Evolutionary conservation across 805 yeast species (phyloP), one percentile per base, ranked within the genome.

Genomic region (Blastobotrys americana): DNA sequence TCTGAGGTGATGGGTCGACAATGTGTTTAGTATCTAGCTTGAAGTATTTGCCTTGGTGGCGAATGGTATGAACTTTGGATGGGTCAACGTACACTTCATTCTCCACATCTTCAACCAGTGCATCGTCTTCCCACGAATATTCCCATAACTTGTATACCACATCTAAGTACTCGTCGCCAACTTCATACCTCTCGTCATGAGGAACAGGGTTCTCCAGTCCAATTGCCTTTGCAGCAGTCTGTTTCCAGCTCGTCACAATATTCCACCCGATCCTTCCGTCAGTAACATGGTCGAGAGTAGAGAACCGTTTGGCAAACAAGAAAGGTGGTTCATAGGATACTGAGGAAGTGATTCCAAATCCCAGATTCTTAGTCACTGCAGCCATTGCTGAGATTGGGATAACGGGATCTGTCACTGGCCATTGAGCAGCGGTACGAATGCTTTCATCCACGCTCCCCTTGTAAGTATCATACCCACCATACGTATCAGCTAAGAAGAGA

Each of bases 251-350:
- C 5, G 71, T 63, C 27, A 70, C 73, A 10, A 70, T 63, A 50
- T 70, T 70, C 74, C 74, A 70, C n/a, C 74, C 74, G 41, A 70
- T 54, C 48, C 74, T 58, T 4, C 74, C 74, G 6, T 57, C 56
- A 6, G 70, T 61, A 35, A 69, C 57, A 46, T 68, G 71, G 45
- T 70, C 74, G 39, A 70, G 55, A 1, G 74, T 68, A 5, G 73
- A 71, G 46, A 69, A 49, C 42, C 73, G 58, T 51, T 74, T 59
- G 4, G 71, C 68, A 45, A 70, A 63, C 45, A 64, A 66, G 37
- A 60, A 65, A 0, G 74, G 74, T 20, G 64, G 64, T 40, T 70
- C 74, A 42, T 68, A 61, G 21, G 71, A 60, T 2, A 74, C 70
- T 17, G 69, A 60, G 42, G 65, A 66, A 2, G 74, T 70, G 36